Evolutionary conservation across 192 early-diverging fungal genomes (phyloP), one percentile per base, ranked within the genome.

Genomic region (Oehlia diaphana): DNA sequence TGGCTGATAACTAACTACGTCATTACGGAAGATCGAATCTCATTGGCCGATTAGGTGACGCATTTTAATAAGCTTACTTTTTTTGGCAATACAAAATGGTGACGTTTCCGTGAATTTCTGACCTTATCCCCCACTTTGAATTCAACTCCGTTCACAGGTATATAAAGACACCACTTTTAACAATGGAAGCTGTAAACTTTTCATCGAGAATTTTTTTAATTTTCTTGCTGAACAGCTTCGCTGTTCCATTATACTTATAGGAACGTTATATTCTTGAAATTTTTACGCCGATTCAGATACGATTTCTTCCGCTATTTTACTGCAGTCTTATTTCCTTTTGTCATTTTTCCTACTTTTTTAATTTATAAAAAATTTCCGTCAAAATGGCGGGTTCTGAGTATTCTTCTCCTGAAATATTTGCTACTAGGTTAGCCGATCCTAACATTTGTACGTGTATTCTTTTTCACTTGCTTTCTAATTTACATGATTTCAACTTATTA

Each of bases 61-160:
- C 53, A 58, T 21, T 21, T 19, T 47, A 47, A 2, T 47, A 12
- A 12, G 2, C 44, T 47, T 47, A 19, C 6, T 58, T 4, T 58
- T 21, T 58, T 58, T 58, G 64, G 23, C 6, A 28, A 14, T 31
- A 9, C 13, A 14, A 9, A 66, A 66, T 16, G 26, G 16, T 66
- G 64, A 66, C 64, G 23, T 66, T 66, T 66, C 9, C 26, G 26
- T 28, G 64, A 66, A 66, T 66, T 33, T 66, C 64, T 66, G 64
- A 66, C 64, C 64, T 66, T 12, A 66, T 66, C 26, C 64, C 64
- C 64, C 63, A 66, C 64, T 66, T 66, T 26, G 26, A 31, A 31
- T 47, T 47, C 23, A 66, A 14, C 31, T 31, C 31, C 5, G 53
- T 58, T n/a, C 21, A 21, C 53, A 16, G 16, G 16, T 58, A 58